Base-by-base conservation (phyloP, 768 basidiomycete genomes). In the Trametes villosa region DNA sequence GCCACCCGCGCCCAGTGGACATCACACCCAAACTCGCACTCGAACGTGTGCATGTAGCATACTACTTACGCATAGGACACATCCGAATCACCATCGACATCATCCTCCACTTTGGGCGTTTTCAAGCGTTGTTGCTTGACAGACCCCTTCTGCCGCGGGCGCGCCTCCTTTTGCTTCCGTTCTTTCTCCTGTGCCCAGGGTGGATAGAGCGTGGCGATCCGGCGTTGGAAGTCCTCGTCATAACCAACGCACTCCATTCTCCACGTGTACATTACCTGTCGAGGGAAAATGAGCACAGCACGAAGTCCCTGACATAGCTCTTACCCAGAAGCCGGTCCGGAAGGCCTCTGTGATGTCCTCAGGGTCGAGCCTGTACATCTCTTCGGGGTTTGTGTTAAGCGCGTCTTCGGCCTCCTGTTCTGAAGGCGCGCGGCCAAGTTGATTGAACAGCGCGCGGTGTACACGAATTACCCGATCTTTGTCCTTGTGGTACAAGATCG, bases 181-280 rank as follows among this genome's bases (percentile, higher is more conserved):
- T n/a, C n/a, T n/a, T n/a, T n/a, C n/a, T n/a, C n/a, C n/a, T n/a
- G n/a, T n/a, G n/a, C n/a, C n/a, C n/a, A n/a, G n/a, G n/a, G n/a
- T n/a, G n/a, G n/a, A n/a, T n/a, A n/a, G n/a, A n/a, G n/a, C n/a
- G n/a, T n/a, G n/a, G 46, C 46, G 29, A 29, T 17, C 4, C 30
- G 29, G 46, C 46, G 59, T 12, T 53, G 54, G 41, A 65, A 57
- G 11, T 38, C 20, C 22, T 49, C 30, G 26, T 65, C 63, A 30
- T 57, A 65, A 8, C 51, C 63, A 36, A 61, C 59, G 38, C 63
- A 65, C 17, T 53, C 47, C 63, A 64, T 65, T 17, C 40, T 22
- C 54, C 49, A 60, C 8, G 58, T 40, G n/a, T 33, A 38, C 55
- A 49, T 49, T 3, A 20, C 27, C 55, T 57, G 34, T 11, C 30